Percentiles rank a stretch among this genome's conserved stretches.
Evolutionary conservation across 352 stramenopile genomes (phyloP).

Genomic region (Phytophthora agathidicida): DNA sequence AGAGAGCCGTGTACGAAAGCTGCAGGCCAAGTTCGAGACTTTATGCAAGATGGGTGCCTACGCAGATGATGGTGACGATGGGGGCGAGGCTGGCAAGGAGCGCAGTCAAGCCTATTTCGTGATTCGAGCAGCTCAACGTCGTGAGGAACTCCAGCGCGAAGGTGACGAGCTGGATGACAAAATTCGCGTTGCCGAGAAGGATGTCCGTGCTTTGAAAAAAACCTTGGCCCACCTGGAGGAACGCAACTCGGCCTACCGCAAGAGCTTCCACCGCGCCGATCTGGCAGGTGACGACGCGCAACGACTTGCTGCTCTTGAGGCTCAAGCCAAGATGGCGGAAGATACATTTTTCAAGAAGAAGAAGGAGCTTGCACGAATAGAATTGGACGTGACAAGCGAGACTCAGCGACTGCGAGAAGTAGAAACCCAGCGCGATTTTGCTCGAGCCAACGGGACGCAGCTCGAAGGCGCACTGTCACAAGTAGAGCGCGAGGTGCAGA

Average conservation of each 20-base stretch:
- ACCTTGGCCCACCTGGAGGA: constrained; percentile 93
- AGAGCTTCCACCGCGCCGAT: constrained; percentile 93
- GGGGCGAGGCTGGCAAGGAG: constrained; percentile 63
- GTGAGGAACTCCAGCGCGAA: constrained; percentile 95
- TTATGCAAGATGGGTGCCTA: constrained; percentile 81
- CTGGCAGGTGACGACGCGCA: constrained; percentile 84
- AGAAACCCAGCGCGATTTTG: constrained; percentile 70
- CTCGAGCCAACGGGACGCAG: constrained; percentile 64
- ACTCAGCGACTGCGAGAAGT: constrained; percentile 68
- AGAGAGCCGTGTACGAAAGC: constrained; percentile 87
- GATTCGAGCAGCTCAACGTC: constrained; percentile 94
- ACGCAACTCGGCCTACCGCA: constrained; percentile 94
- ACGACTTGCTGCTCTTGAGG: constrained; percentile 87
- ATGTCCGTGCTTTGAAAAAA: constrained; percentile 93
- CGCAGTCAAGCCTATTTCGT: constrained; percentile 95
- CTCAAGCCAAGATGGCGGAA: constrained; percentile 86
- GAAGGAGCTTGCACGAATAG: constrained; percentile 92
- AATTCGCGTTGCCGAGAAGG: constrained; percentile 92
- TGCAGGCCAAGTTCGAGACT: constrained; percentile 95
- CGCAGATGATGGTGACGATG: constrained; percentile 62
- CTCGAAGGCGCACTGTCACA: constrained; percentile 64
- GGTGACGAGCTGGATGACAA: constrained; percentile 96
- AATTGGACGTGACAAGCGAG: constrained; percentile 86
- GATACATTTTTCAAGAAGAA: constrained; percentile 93
- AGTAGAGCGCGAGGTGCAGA: constrained; percentile 74